Conservation (phyloP, 1,284 basidiomycete genomes). For the Gomphus sp. region DNA sequence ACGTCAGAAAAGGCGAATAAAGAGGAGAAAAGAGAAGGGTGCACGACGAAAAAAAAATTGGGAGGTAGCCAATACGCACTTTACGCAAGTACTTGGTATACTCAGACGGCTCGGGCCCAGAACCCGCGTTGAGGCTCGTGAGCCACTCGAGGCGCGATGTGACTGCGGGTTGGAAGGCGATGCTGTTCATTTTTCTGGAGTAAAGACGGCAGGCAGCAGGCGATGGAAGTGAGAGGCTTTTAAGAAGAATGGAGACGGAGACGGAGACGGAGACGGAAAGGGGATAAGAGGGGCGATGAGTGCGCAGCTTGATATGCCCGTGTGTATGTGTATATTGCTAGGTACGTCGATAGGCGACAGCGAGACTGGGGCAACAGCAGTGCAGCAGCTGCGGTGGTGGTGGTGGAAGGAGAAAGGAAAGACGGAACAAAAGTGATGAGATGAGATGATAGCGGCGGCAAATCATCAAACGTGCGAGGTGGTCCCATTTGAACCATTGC, state of each 20-base stretch:
- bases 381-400: too few species aligned
- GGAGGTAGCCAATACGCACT: too few species aligned
- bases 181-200: background rate
- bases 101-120: slow-evolving; percentile 60
- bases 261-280: background rate
- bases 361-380: too few species aligned
- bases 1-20: slow-evolving; percentile 8
- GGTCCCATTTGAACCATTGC: background rate
- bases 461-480: slow-evolving; percentile 4
- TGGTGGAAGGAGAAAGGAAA: background rate
- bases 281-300: too few species aligned
- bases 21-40: slow-evolving; percentile 6
- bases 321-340: too few species aligned
- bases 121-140: slow-evolving; percentile 70
- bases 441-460: background rate
- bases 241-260: background rate
- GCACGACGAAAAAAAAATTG: too few species aligned
- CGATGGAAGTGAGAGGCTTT: too few species aligned
- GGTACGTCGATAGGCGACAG: too few species aligned
- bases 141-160: slow-evolving; percentile 86
- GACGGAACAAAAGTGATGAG: too few species aligned
- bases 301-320: too few species aligned
- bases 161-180: slow-evolving; percentile 20
- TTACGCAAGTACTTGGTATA: slow-evolving; percentile 84
- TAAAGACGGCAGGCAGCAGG: too few species aligned